Conservation (phyloP, 192 early-diverging fungal genomes). For the Coemansia sp. region DNA sequence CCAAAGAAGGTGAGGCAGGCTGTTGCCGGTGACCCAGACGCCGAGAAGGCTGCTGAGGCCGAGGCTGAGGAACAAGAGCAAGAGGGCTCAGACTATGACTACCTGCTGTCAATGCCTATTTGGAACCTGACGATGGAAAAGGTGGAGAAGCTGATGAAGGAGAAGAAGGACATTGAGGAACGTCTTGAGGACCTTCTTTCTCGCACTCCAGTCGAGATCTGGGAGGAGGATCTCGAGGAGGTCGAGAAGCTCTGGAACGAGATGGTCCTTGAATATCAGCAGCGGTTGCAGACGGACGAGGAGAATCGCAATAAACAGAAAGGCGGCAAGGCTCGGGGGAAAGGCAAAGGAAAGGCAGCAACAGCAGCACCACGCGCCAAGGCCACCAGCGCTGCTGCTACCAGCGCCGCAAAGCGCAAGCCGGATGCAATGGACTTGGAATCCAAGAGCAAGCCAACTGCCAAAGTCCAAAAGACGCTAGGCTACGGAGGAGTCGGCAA, state of each 20-base stretch:
- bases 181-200: conserved; percentile 67
- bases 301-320: conserved; percentile 35
- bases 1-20: conserved; percentile 50
- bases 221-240: conserved; percentile 83
- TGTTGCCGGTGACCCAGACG: conserved; percentile 53
- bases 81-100: conserved; percentile 66
- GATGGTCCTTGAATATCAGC: conserved; percentile 39
- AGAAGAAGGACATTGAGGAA: conserved; percentile 63
- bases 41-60: conserved; percentile 48
- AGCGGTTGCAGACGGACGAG: conserved; percentile 41
- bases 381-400: conserved; percentile 13
- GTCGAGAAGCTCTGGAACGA: conserved; percentile 82
- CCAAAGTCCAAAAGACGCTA: conserved; percentile 2
- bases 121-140: conserved; percentile 90
- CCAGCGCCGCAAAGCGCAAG: conserved; percentile 46
- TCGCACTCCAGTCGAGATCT: conserved; percentile 72
- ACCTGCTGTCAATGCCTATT: conserved; percentile 86
- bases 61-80: conserved; percentile 20
- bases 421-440: conserved; percentile 16
- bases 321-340: conserved; percentile 28
- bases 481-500: neutral
- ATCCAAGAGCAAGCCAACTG: neutral
- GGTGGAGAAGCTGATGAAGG: conserved; percentile 71
- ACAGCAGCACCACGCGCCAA: conserved; percentile 15
- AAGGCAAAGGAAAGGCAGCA: conserved; percentile 27